Percentiles rank a stretch among this genome's conserved stretches.
Conservation (phyloP, 345 rosid species). For the Brassica rapa region DNA sequence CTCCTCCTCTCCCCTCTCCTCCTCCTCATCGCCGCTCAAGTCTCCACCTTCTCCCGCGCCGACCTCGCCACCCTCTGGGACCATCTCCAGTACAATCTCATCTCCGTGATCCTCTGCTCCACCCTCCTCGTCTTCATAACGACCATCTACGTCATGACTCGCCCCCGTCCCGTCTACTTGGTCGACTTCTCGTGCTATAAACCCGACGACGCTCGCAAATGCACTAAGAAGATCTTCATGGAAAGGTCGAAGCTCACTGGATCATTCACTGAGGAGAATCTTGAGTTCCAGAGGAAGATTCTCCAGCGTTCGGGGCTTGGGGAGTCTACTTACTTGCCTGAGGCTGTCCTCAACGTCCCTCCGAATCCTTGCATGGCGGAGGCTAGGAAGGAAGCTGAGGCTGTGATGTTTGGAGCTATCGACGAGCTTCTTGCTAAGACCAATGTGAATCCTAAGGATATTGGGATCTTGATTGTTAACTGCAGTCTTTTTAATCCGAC, state of each 20-base stretch:
- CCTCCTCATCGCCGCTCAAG: constrained; percentile 48
- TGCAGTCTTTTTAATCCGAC: constrained; percentile 67
- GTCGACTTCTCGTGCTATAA: constrained; percentile 55
- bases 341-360: constrained; percentile 52
- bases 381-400: constrained; percentile 58
- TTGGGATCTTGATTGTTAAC: constrained; percentile 58
- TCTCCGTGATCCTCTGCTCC: constrained; percentile 50
- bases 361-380: constrained; percentile 58
- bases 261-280: constrained; percentile 51
- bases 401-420: constrained; percentile 61
- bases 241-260: constrained; percentile 49
- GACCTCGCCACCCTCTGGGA: constrained; percentile 50
- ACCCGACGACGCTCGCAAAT: constrained; percentile 50
- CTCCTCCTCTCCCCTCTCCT: constrained; percentile 57
- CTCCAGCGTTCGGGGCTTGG: constrained; percentile 62
- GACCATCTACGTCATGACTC: constrained; percentile 53
- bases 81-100: constrained; percentile 54
- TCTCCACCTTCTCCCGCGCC: constrained; percentile 44
- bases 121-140: constrained; percentile 46
- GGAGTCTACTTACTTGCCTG: constrained; percentile 58
- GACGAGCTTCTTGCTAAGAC: constrained; percentile 57
- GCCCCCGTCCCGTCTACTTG: constrained; percentile 57
- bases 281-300: constrained; percentile 57
- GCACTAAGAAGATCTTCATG: constrained; percentile 49
- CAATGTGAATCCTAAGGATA: constrained; percentile 49